Evolutionary conservation across 768 basidiomycete genomes (phyloP).

Genomic region (Macrolepiota dolichaula): DNA sequence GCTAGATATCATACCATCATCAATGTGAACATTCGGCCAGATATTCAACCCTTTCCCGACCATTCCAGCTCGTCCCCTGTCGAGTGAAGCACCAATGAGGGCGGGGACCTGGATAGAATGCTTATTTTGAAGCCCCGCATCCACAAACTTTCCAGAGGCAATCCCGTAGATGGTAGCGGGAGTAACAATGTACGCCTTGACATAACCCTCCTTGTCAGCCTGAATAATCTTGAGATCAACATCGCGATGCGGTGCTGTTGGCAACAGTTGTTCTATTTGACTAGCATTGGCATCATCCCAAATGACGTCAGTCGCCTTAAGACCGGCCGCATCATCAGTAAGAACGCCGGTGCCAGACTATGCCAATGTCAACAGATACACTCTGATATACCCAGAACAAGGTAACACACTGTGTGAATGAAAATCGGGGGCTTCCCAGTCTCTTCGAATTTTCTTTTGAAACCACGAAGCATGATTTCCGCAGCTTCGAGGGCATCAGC

Average conservation of each 20-base stretch:
- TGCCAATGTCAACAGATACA: background rate
- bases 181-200: slow-evolving; percentile 48
- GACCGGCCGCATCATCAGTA: slow-evolving; percentile 40
- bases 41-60: slow-evolving; percentile 50
- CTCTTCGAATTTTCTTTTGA: slow-evolving; percentile 29
- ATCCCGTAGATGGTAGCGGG: slow-evolving; percentile 54
- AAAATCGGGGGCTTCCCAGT: slow-evolving; percentile 31
- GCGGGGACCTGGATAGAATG: slow-evolving; percentile 49
- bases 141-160: slow-evolving; percentile 43
- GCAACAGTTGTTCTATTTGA: slow-evolving; percentile 40
- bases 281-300: slow-evolving; percentile 48
- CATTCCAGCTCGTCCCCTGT: slow-evolving; percentile 44
- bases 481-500: slow-evolving; percentile 35
- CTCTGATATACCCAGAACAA: background rate
- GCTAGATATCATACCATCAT: slow-evolving; percentile 36
- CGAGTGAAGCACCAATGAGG: slow-evolving; percentile 36
- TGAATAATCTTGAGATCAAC: slow-evolving; percentile 47
- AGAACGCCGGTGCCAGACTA: slow-evolving; percentile 38
- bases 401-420: slow-evolving; percentile 39
- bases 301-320: slow-evolving; percentile 31
- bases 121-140: slow-evolving; percentile 44
- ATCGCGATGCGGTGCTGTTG: slow-evolving; percentile 41
- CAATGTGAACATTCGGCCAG: slow-evolving; percentile 54
- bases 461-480: slow-evolving; percentile 34
- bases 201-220: slow-evolving; percentile 49